phyloP scores from a whole-genome alignment of 2,329 filamentous ascomycete genomes.

The Aspergillus ibericus region DNA sequence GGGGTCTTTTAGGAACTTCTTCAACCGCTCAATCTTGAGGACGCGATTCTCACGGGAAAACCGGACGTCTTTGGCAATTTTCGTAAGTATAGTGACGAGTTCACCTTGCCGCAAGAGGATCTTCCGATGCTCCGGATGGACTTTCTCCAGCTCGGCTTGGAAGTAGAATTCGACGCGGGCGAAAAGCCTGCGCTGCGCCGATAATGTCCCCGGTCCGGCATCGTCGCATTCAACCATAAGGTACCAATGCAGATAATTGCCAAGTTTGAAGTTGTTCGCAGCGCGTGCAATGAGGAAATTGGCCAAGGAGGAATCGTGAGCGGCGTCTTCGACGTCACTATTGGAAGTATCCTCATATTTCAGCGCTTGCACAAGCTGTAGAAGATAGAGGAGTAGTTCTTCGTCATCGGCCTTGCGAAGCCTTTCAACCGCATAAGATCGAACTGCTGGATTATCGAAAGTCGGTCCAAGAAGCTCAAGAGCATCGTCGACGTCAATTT shows the following conservation, averaged over 20 bases:
- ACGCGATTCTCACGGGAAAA: constrained; percentile 74
- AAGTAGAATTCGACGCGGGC: constrained; percentile 94
- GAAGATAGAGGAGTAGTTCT: constrained; percentile 83
- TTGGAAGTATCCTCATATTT: constrained; percentile 82
- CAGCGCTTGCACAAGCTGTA: constrained; percentile 92
- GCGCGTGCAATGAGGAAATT: constrained; percentile 86
- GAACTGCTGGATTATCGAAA: constrained; percentile 83
- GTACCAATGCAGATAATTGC: constrained; percentile 98
- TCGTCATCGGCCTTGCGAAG: constrained; percentile 89
- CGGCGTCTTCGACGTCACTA: constrained; percentile 60
- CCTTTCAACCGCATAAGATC: constrained; percentile 89
- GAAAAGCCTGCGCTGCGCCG: constrained; percentile 79
- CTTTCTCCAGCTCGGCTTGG: constrained; percentile 79
- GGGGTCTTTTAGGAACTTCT: constrained; percentile 79
- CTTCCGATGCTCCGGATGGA: constrained; percentile 71
- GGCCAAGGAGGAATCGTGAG: constrained; percentile 79
- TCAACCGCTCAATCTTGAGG: constrained; percentile 79
- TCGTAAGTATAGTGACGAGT: constrained; percentile 80
- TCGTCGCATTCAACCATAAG: constrained; percentile 97
- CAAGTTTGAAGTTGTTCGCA: constrained; percentile 81
- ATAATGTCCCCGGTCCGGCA: constrained; percentile 68
- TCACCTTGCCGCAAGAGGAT: constrained; percentile 84
- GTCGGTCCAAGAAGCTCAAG: constrained; percentile 89
- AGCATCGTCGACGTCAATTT: constrained; percentile 95
- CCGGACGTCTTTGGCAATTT: constrained; percentile 85